These are phyloP conservation scores for Penicillium bialowiezense DNA, from an alignment of 495 filamentous ascomycete species.

Conservation along the genomic window DNA sequence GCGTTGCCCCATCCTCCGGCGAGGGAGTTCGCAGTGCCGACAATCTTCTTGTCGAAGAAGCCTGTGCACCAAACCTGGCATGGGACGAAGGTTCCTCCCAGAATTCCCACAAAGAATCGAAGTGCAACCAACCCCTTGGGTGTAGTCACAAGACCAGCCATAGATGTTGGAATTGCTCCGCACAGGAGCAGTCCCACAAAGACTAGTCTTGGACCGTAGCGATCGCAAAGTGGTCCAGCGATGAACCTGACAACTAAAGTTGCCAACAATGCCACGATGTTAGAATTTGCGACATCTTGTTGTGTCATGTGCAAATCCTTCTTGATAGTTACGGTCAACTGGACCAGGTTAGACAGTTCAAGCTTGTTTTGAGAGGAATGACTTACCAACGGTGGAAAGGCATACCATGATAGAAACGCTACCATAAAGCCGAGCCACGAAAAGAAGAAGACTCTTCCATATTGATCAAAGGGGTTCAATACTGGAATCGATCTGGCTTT, in stretches of 20 bases:
- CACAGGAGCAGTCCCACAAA: slow-evolving; percentile 73
- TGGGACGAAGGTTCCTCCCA: slow-evolving; percentile 87
- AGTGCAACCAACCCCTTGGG: slow-evolving; percentile 70
- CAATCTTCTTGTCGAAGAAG: slow-evolving; percentile 94
- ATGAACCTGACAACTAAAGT: slow-evolving; percentile 85
- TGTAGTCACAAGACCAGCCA: slow-evolving; percentile 72
- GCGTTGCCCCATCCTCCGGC: slow-evolving; percentile 86
- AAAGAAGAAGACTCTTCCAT: slow-evolving; percentile 92
- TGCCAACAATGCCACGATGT: slow-evolving; percentile 80
- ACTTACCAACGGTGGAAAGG: slow-evolving; percentile 79
- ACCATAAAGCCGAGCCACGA: slow-evolving; percentile 96
- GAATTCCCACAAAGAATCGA: slow-evolving; percentile 90
- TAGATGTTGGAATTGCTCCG: slow-evolving; percentile 78
- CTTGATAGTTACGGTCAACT: slow-evolving; percentile 75
- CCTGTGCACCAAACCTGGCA: slow-evolving; percentile 96
- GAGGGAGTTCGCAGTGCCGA: slow-evolving; percentile 86
- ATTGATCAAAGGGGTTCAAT: slow-evolving; percentile 74
- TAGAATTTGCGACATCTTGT: slow-evolving; percentile 81
- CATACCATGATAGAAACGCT: slow-evolving; percentile 87
- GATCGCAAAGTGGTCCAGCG: slow-evolving; percentile 81
- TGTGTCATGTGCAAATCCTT: slow-evolving; percentile 71
- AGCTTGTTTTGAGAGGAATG: not conserved
- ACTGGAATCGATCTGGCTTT: slow-evolving; percentile 81
- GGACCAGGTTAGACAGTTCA: not conserved
- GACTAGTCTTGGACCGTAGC: slow-evolving; percentile 75